Evolutionary conservation across 2,329 filamentous ascomycete genomes (phyloP), one percentile per base, ranked within the genome.

Genomic region (Neofusicoccum laricinum): DNA sequence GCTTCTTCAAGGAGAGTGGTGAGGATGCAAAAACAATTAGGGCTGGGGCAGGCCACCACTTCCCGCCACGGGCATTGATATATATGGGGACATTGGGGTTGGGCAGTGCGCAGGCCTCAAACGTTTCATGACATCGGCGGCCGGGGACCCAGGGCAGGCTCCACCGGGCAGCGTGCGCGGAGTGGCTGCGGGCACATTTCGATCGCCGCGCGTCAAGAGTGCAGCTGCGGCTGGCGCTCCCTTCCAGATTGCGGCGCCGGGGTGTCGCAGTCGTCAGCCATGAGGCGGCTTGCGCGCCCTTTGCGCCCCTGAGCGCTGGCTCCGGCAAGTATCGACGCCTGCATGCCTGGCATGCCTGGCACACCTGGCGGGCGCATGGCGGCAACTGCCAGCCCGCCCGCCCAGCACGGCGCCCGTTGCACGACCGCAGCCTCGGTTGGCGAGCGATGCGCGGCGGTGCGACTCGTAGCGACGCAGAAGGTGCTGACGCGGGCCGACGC

Each of bases 201-300:
- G 58, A 61, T 61, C 58, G 58, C 55, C 55, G 55, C 55, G 55
- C 58, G 58, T 61, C 58, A 40, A 41, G 58, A 61, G 41, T 45
- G 30, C n/a, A 17, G 55, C 41, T 34, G 17, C 30, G 15, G 49
- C 55, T 38, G 36, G 36, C 36, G 36, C 36, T 38, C 11, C 36
- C 11, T 48, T 30, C 53, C 53, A 59, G 55, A 19, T 45, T 45
- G 55, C 55, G 55, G 25, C 25, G 55, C 55, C 40, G 40, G 55
- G 55, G 41, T 34, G 40, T 46, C 10, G 55, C 55, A 59, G 55
- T 59, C 55, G 55, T 59, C 15, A 59, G 55, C 55, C 7, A 41
- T 59, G 55, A 59, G 55, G 55, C 55, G 55, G 55, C 53, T 43
- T 45, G 36, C 51, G 36, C 51, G 51, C 36, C 51, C 51, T 38